Evolutionary conservation across 1,139 yeast genomes (phyloP), one percentile per base, ranked within the genome.

Genomic region (Kodamaea derodonti): DNA sequence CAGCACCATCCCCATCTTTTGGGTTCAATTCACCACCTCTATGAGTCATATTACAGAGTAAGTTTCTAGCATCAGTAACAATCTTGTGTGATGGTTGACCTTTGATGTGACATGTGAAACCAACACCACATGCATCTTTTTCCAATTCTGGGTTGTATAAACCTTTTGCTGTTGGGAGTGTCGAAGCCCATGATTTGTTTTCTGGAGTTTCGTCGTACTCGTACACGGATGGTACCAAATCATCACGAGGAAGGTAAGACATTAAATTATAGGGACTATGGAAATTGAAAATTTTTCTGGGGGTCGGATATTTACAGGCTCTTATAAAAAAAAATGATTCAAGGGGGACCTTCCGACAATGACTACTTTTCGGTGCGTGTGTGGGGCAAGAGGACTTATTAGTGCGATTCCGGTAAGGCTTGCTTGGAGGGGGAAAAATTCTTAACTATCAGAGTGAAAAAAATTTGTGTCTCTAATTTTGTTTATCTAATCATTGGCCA

Each of bases 1-100:
- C 98, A 28, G 98, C 98, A 64, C 98, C 98, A 59, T 92, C 98
- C 63, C 98, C 98, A 57, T 92, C 97, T 52, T 90, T 79, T 20
- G 97, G 95, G 56, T 88, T 95, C 31, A 95, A 80, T 43, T 90
- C 97, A 32, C 98, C 98, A 56, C 98, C 98, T 67, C 98, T 79
- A 62, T 92, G 98, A 43, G 97, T 85, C 97, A 92, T 92, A 64
- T 92, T 92, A 69, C 97, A 90, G 41, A 92, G 78, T 55, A 92
- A 71, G 54, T 77, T 79, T 49, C 80, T 72, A 29, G 96, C 96
- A 65, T 92, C 97, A 30, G 95, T 81, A 41, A 92, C 92, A 47
- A 90, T 88, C 59, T 90, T 88, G 69, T 92, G 98, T 34, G 95
- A 84, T 13, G 80, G 77, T 27, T 69, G 58, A 40, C 97, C 97